These are phyloP conservation scores for Kurtzmaniella quercitrusa DNA, from an alignment of 1,139 yeast species.

Conservation along the genomic window DNA sequence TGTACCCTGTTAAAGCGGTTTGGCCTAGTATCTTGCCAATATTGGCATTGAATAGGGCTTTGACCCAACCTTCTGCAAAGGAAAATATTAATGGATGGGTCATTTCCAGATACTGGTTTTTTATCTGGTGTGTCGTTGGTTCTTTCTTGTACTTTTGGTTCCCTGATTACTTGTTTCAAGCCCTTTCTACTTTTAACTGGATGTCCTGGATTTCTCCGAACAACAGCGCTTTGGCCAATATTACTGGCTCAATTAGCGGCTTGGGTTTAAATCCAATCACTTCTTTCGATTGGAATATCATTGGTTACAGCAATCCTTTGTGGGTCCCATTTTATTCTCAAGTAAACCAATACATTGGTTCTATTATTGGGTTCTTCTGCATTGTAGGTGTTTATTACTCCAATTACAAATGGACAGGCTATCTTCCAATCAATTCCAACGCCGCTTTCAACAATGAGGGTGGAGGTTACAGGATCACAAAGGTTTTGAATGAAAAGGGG, in stretches of 20 bases:
- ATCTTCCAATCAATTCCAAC: slow-evolving; percentile 53
- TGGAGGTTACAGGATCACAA: slow-evolving; percentile 33
- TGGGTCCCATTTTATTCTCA: slow-evolving; percentile 45
- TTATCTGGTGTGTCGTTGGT: slow-evolving; percentile 18
- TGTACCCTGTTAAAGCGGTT: slow-evolving; percentile 52
- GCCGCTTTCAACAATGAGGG: slow-evolving; percentile 45
- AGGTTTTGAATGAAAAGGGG: slow-evolving; percentile 34
- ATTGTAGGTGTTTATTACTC: slow-evolving; percentile 46
- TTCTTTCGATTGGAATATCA: slow-evolving; percentile 48
- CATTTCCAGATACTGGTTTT: slow-evolving; percentile 29
- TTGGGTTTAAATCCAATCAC: slow-evolving; percentile 58
- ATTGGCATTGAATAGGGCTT: slow-evolving; percentile 53
- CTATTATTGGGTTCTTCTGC: slow-evolving; percentile 35
- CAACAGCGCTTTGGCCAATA: slow-evolving; percentile 39
- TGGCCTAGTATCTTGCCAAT: slow-evolving; percentile 59
- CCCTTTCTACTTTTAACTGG: slow-evolving; percentile 34
- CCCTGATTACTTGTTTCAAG: slow-evolving; percentile 29
- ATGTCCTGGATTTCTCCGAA: slow-evolving; percentile 34
- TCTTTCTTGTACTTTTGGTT: slow-evolving; percentile 33
- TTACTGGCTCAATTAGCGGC: slow-evolving; percentile 53
- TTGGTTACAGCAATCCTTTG: slow-evolving; percentile 22
- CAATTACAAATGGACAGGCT: slow-evolving; percentile 49
- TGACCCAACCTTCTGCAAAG: slow-evolving; percentile 38
- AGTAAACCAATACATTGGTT: slow-evolving; percentile 38
- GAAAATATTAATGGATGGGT: slow-evolving; percentile 37